Evolutionary conservation across 768 basidiomycete species (phyloP).

Genomic region (Hortiboletus campestris): DNA sequence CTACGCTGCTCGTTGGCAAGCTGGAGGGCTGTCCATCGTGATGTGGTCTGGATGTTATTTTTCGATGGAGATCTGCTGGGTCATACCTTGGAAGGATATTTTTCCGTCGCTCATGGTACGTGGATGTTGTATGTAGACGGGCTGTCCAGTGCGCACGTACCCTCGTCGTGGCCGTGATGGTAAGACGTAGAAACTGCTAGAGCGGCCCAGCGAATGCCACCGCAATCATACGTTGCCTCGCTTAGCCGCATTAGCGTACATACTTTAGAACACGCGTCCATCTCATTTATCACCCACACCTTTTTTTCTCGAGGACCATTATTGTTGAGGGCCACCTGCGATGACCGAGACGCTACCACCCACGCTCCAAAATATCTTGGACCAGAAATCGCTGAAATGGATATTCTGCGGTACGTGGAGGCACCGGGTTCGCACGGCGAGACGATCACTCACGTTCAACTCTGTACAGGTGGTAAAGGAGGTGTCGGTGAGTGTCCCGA

Average conservation of each 20-base stretch:
- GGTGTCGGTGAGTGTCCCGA: constrained; percentile 76
- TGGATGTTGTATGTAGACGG: background rate
- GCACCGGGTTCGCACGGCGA: constrained; percentile 8
- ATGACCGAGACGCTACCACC: constrained; percentile 70
- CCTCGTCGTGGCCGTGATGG: constrained; percentile 4
- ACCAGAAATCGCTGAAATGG: constrained; percentile 94
- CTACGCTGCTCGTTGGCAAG: constrained; percentile 86
- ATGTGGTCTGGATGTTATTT: constrained; percentile 1
- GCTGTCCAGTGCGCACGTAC: background rate
- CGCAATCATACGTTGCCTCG: constrained; percentile 13
- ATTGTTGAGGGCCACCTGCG: constrained; percentile 11
- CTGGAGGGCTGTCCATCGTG: constrained; percentile 60
- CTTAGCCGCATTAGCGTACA: background rate
- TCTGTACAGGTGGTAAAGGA: constrained; percentile 84
- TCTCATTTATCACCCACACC: constrained; percentile 6
- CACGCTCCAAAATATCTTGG: constrained; percentile 91
- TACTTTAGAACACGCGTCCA: constrained; percentile 20
- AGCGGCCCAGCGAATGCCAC: background rate
- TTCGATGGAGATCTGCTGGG: background rate
- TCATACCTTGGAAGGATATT: constrained; percentile 43
- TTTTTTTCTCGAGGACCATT: constrained; percentile 1
- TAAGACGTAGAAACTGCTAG: constrained; percentile 14
- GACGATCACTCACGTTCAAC: constrained; percentile 12
- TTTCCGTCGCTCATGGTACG: constrained; percentile 24
- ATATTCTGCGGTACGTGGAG: constrained; percentile 88